Conservation (phyloP, 1,284 basidiomycete genomes). For the Chiua sp. region DNA sequence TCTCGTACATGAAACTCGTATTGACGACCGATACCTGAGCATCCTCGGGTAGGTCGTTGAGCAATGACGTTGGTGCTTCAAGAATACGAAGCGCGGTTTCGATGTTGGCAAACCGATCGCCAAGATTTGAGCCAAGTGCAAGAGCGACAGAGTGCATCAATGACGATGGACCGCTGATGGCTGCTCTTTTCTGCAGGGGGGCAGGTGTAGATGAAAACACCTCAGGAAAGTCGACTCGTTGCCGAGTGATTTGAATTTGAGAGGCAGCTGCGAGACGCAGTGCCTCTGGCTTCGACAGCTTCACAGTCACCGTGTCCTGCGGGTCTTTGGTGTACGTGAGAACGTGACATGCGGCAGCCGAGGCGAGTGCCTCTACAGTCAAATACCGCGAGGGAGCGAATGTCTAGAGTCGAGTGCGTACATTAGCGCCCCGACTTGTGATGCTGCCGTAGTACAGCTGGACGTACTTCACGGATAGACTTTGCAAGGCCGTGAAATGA, state of each 20-base stretch:
- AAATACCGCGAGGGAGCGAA: constrained; percentile 46
- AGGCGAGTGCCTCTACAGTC: constrained; percentile 79
- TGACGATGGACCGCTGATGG: constrained; percentile 12
- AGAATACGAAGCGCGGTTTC: constrained; percentile 41
- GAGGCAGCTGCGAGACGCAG: constrained; percentile 62
- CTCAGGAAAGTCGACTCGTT: constrained; percentile 7
- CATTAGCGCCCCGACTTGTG: constrained; percentile 6
- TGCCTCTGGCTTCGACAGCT: constrained; percentile 80
- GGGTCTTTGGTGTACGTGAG: constrained; percentile 32
- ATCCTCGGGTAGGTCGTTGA: constrained; percentile 28
- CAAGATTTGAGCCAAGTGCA: constrained; percentile 91
- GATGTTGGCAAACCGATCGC: constrained; percentile 88
- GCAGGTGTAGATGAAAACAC: constrained; percentile 1
- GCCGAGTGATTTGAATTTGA: constrained; percentile 6
- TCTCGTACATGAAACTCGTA: constrained; percentile 95
- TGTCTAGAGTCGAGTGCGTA: constrained; percentile 8
- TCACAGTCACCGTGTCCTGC: constrained; percentile 53
- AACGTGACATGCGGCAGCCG: constrained; percentile 57
- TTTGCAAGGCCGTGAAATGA: constrained; percentile 12
- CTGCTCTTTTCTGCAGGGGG: neutral
- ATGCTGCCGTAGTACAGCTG: too few species aligned
- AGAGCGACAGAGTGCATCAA: constrained; percentile 58
- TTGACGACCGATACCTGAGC: constrained; percentile 58
- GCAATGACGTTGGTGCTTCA: constrained; percentile 24
- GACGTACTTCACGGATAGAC: constrained; percentile 17